phyloP scores from a whole-genome alignment of 2,329 filamentous ascomycete genomes.

The Aspergillus neoniger region DNA sequence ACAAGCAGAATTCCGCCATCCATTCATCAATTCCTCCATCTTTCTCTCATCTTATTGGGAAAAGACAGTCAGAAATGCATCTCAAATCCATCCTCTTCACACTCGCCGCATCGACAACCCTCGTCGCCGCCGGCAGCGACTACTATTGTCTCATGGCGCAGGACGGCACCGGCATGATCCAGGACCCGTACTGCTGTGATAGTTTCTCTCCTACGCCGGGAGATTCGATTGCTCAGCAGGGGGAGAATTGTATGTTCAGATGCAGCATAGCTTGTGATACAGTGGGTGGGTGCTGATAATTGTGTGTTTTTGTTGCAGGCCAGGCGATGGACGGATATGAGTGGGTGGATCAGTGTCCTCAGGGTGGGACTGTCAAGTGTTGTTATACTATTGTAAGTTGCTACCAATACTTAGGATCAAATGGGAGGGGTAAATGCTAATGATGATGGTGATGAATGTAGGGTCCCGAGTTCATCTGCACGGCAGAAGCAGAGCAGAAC shows the following conservation, averaged over 20 bases:
- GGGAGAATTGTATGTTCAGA: conserved; percentile 25
- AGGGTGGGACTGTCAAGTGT: conserved; percentile 25
- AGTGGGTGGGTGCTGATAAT: conserved; percentile 13
- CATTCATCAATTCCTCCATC: not conserved
- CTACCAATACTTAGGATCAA: no score
- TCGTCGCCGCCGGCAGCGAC: conserved; percentile 13
- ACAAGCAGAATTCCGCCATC: not conserved
- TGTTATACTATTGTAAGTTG: conserved; percentile 34
- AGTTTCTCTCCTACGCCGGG: conserved; percentile 20
- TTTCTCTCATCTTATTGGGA: not conserved
- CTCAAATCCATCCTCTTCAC: conserved; percentile 20
- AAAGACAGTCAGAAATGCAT: conserved; percentile 12
- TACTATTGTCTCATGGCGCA: conserved; percentile 29
- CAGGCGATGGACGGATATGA: conserved; percentile 20
- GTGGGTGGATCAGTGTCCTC: conserved; percentile 29
- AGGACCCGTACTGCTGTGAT: conserved; percentile 34
- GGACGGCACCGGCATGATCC: conserved; percentile 30
- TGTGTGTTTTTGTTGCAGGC: not conserved
- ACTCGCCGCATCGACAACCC: conserved; percentile 19
- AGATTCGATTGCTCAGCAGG: conserved; percentile 26
- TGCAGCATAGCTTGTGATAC: not conserved
- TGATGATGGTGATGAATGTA: no score
- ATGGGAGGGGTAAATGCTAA: no score
- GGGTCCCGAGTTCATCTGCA: not conserved
- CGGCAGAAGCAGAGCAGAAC: not conserved